Evolutionary conservation across 2,329 filamentous ascomycete genomes (phyloP).

Genomic region (Helminthosporium solani): DNA sequence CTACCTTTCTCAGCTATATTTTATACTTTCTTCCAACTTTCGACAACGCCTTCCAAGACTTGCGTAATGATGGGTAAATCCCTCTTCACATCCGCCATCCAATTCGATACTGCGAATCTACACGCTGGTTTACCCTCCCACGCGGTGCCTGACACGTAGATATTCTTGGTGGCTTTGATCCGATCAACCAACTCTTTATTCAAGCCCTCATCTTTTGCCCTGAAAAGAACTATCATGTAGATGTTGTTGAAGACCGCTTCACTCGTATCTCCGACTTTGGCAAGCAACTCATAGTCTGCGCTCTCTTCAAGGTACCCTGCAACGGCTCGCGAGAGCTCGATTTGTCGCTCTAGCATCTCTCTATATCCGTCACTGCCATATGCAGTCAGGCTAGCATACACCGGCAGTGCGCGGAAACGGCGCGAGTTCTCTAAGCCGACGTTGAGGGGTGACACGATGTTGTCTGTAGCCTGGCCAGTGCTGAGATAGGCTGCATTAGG

Average conservation of each 20-base stretch:
- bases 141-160: slow-evolving; percentile 79
- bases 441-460: slow-evolving; percentile 78
- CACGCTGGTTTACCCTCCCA: slow-evolving; percentile 75
- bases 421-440: slow-evolving; percentile 89
- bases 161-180: slow-evolving; percentile 71
- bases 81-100: slow-evolving; percentile 69
- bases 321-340: slow-evolving; percentile 67
- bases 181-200: slow-evolving; percentile 67
- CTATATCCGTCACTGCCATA: slow-evolving; percentile 71
- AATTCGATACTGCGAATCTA: slow-evolving; percentile 84
- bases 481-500: slow-evolving; percentile 81
- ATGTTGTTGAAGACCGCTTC: slow-evolving; percentile 53
- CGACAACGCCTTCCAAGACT: slow-evolving; percentile 55
- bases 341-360: slow-evolving; percentile 70
- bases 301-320: slow-evolving; percentile 63
- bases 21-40: background rate
- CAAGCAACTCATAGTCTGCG: slow-evolving; percentile 66
- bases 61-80: slow-evolving; percentile 66
- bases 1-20: background rate
- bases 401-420: slow-evolving; percentile 85
- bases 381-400: slow-evolving; percentile 75
- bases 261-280: slow-evolving; percentile 44
- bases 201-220: slow-evolving; percentile 63
- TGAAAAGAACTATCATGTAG: slow-evolving; percentile 75
- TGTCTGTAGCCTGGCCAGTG: slow-evolving; percentile 37